These are phyloP conservation scores for Pisolithus microcarpus DNA, from an alignment of 768 basidiomycete species.

Conservation along the genomic window DNA sequence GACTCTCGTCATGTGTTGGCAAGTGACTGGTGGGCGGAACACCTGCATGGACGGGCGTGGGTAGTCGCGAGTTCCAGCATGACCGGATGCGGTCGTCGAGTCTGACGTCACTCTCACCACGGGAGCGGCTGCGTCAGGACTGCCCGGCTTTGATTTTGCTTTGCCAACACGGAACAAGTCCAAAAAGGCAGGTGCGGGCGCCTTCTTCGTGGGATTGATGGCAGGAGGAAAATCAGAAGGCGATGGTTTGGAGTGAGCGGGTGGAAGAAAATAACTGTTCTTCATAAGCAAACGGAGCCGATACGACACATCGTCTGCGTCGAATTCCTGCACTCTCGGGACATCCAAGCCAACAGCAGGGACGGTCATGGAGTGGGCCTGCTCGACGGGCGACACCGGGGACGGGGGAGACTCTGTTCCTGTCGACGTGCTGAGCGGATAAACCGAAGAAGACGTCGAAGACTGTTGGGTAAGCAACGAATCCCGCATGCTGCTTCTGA, in stretches of 20 bases:
- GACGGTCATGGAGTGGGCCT: slow-evolving; percentile 35
- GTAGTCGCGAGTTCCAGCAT: slow-evolving; percentile 29
- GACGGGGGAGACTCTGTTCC: slow-evolving; percentile 58
- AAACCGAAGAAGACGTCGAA: slow-evolving; percentile 66
- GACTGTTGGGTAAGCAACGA: slow-evolving; percentile 58
- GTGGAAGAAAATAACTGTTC: slow-evolving; percentile 85
- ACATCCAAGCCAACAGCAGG: slow-evolving; percentile 45
- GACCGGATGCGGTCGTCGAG: slow-evolving; percentile 43
- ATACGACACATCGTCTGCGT: slow-evolving; percentile 77
- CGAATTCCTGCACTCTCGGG: slow-evolving; percentile 44
- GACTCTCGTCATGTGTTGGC: slow-evolving; percentile 50
- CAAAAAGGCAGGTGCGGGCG: slow-evolving; percentile 45
- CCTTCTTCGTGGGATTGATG: slow-evolving; percentile 34
- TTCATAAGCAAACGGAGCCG: slow-evolving; percentile 77
- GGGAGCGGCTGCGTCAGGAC: slow-evolving; percentile 39
- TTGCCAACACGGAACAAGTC: slow-evolving; percentile 67
- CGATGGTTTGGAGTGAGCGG: slow-evolving; percentile 77
- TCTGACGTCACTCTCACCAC: slow-evolving; percentile 62
- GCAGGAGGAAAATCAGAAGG: slow-evolving; percentile 52
- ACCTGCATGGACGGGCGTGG: slow-evolving; percentile 31
- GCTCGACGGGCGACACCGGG: slow-evolving; percentile 48
- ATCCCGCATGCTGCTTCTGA: slow-evolving; percentile 50
- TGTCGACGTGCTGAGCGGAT: slow-evolving; percentile 66
- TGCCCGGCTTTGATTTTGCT: slow-evolving; percentile 56
- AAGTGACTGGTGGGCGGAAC: slow-evolving; percentile 24